Conservation (phyloP, 31 red algal species). For the Odonthalia washingtoniensis region DNA sequence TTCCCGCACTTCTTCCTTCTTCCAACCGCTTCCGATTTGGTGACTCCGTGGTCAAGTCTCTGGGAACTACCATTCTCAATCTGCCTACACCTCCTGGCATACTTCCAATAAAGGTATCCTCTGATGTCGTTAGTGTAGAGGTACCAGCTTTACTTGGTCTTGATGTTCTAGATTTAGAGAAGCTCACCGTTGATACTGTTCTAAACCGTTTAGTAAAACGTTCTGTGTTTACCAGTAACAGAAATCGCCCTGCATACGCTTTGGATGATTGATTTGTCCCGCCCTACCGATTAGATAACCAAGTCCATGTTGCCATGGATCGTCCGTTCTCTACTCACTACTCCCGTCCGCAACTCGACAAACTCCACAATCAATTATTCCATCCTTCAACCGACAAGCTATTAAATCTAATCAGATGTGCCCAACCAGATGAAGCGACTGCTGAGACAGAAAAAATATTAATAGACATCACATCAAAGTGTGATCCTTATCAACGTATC, state of each 20-base stretch:
- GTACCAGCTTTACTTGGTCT: conserved; percentile 47
- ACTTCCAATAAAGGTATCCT: too few species aligned
- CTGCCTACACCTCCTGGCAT: too few species aligned
- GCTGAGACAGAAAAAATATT: background rate
- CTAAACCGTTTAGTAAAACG: conserved; percentile 50
- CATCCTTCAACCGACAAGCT: conserved; percentile 38
- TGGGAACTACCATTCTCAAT: too few species aligned
- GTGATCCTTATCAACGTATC: conserved; percentile 41
- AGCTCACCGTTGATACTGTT: conserved; percentile 40
- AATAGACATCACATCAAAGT: background rate
- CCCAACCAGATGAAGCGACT: background rate
- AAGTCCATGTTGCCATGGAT: background rate
- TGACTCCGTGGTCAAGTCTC: too few species aligned
- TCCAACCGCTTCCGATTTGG: too few species aligned
- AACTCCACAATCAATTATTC: conserved; percentile 12
- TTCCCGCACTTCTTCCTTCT: too few species aligned
- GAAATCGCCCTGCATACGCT: background rate
- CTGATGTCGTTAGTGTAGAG: conserved; percentile 50
- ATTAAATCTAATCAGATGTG: conserved; percentile 1
- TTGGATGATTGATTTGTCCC: too few species aligned
- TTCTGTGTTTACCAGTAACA: too few species aligned
- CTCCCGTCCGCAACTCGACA: too few species aligned
- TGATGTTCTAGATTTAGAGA: conserved; percentile 45
- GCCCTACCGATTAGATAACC: too few species aligned
- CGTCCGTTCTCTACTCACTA: background rate